Evolutionary conservation across 2,329 filamentous ascomycete genomes (phyloP).

Genomic region (Fusarium foetens): DNA sequence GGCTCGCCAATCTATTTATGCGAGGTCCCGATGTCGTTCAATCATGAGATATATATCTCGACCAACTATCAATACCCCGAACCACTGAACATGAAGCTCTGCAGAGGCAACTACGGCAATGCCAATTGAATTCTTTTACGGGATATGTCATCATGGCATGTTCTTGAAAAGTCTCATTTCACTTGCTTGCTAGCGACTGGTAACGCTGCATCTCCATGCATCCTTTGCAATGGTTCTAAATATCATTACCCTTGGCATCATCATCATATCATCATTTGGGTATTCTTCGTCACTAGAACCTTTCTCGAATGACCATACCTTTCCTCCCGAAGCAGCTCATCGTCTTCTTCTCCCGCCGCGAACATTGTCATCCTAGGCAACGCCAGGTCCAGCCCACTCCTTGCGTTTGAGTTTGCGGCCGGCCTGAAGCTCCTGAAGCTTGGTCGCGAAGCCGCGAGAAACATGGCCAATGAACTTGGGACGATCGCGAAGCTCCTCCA

Average conservation of each 20-base stretch:
- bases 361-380: not conserved
- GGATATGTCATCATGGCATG: not conserved
- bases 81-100: not conserved
- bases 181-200: not conserved
- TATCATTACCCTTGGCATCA: not conserved
- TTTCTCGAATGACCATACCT: not conserved
- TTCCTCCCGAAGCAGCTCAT: not conserved
- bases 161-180: not conserved
- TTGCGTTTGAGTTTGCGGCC: conserved; percentile 45
- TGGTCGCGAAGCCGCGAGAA: conserved; percentile 47
- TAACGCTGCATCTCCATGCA: not conserved
- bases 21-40: not conserved
- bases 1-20: conserved; percentile 12
- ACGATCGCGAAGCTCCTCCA: conserved; percentile 42
- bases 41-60: not conserved
- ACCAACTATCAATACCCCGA: not conserved
- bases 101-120: not conserved
- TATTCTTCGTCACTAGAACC: not conserved
- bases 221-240: not conserved
- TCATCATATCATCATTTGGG: not conserved
- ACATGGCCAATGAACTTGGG: conserved; percentile 47
- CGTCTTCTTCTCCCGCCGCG: not conserved
- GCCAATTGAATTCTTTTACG: not conserved
- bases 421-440: conserved; percentile 40
- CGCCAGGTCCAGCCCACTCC: conserved; percentile 42